Conservation (phyloP, 1,139 yeast species). For the Taiozyma sp. region DNA sequence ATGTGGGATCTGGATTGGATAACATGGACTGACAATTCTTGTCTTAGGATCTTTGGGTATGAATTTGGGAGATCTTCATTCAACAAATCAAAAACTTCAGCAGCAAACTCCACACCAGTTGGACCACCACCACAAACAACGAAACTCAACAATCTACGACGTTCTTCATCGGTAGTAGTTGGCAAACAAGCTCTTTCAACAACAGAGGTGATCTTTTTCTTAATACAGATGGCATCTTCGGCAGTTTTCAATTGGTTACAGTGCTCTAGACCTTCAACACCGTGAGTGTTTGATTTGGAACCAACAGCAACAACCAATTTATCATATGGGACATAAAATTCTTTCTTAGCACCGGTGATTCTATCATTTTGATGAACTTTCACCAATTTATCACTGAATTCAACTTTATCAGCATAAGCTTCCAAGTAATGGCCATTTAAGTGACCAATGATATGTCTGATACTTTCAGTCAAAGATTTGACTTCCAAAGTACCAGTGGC, state of each 20-base stretch:
- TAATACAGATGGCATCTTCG: constrained; percentile 55
- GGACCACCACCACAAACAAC: constrained; percentile 74
- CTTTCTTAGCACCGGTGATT: constrained; percentile 30
- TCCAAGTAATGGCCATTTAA: constrained; percentile 54
- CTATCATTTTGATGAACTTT: constrained; percentile 43
- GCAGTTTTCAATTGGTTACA: constrained; percentile 58
- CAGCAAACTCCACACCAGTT: constrained; percentile 68
- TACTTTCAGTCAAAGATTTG: constrained; percentile 54
- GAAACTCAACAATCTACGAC: constrained; percentile 52
- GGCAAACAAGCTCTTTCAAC: constrained; percentile 59
- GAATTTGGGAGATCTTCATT: constrained; percentile 52
- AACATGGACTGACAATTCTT: constrained; percentile 56
- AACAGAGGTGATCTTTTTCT: constrained; percentile 47
- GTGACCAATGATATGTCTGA: constrained; percentile 43
- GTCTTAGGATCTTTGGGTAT: constrained; percentile 54
- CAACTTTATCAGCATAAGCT: constrained; percentile 50
- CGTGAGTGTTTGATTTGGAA: constrained; percentile 59
- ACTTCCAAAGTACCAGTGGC: constrained; percentile 55
- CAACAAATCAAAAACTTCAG: constrained; percentile 55
- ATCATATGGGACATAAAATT: constrained; percentile 59
- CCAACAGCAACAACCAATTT: constrained; percentile 62
- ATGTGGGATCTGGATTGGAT: constrained; percentile 63
- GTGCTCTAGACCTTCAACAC: constrained; percentile 57
- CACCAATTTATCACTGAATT: constrained; percentile 45
- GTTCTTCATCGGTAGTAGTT: constrained; percentile 53